Evolutionary conservation across 345 rosid genomes (phyloP).

Genomic region (Eucalyptus guilfoylei): DNA sequence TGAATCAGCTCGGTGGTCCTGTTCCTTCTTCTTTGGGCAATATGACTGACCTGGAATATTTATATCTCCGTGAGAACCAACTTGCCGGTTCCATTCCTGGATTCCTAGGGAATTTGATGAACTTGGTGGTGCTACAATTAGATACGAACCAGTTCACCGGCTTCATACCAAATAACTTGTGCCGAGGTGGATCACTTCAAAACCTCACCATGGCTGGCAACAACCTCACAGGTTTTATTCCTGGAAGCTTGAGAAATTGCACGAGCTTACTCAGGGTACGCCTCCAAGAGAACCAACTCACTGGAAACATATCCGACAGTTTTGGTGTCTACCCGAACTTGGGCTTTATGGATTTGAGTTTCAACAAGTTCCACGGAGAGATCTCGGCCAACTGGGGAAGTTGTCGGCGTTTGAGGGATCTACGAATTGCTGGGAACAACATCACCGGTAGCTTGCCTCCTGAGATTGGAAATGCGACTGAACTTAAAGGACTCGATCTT

Average conservation of each 20-base stretch:
- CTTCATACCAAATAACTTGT: background rate
- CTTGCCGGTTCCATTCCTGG: constrained; percentile 11
- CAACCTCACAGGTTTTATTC: constrained; percentile 8
- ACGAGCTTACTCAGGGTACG: constrained; percentile 10
- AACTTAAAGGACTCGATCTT: constrained; percentile 10
- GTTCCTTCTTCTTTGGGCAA: constrained; percentile 17
- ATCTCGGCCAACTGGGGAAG: constrained; percentile 18
- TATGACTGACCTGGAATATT: constrained; percentile 2
- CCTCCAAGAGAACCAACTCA: constrained; percentile 4
- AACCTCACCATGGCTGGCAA: background rate
- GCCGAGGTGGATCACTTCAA: background rate
- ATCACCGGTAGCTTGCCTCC: constrained; percentile 15
- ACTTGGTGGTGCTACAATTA: background rate
- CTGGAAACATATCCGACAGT: constrained; percentile 3
- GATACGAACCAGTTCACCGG: background rate
- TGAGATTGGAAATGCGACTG: constrained; percentile 3
- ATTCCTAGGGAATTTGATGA: constrained; percentile 1
- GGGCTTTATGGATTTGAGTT: constrained; percentile 9
- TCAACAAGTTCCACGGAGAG: constrained; percentile 13
- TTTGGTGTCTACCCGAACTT: constrained; percentile 10
- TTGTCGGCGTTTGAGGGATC: background rate
- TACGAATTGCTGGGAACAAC: constrained; percentile 5
- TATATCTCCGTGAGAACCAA: constrained; percentile 15
- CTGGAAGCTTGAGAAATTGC: constrained; percentile 14
- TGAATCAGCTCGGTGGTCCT: background rate